Conservation (phyloP, 306 rosid species). For the Lathyrus tuberosus region DNA sequence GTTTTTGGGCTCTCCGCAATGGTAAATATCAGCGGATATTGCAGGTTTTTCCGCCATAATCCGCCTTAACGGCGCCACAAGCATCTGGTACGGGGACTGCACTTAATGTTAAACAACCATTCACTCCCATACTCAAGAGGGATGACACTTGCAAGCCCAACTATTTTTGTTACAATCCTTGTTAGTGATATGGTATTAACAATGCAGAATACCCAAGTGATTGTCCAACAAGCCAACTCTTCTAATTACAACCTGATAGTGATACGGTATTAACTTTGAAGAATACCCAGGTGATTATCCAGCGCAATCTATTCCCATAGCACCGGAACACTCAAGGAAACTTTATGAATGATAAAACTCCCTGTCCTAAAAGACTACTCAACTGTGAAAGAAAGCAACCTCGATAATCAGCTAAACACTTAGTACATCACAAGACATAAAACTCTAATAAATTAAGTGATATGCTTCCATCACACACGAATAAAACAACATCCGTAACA, state of each 20-base stretch:
- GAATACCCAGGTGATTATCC: constrained; percentile 1
- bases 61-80: too few relatives aligned
- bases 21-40: too few relatives aligned
- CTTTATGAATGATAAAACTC: constrained; percentile 17
- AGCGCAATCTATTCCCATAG: constrained; percentile 5
- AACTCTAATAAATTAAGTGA: not conserved
- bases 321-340: constrained; percentile 15
- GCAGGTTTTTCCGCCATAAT: too few relatives aligned
- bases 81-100: not conserved
- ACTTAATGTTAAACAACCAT: constrained; percentile 13
- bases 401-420: constrained; percentile 21
- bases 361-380: constrained; percentile 23
- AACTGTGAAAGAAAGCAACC: constrained; percentile 17
- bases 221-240: not conserved
- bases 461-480: constrained; percentile 13
- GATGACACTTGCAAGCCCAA: constrained; percentile 25
- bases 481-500: constrained; percentile 30
- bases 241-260: constrained; percentile 7
- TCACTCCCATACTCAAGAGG: constrained; percentile 8
- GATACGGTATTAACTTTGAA: constrained; percentile 10
- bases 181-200: constrained; percentile 12
- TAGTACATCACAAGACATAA: not conserved
- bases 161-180: constrained; percentile 8
- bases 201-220: constrained; percentile 1
- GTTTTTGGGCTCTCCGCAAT: too few relatives aligned